These are phyloP conservation scores for Zygnema cylindricum DNA, from an alignment of 139 green algal species.

Conservation along the genomic window DNA sequence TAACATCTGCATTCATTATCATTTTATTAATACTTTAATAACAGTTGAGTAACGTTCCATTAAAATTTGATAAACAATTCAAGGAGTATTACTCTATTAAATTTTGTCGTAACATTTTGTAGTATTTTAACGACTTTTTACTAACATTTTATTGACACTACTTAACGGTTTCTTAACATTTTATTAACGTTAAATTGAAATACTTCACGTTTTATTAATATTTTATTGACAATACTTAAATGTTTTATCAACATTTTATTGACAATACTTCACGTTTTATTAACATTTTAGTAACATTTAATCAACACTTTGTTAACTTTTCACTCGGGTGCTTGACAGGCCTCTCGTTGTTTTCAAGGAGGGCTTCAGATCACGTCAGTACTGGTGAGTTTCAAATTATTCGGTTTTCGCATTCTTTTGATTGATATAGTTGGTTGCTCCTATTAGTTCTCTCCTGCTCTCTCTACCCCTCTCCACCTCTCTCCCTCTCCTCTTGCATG, in stretches of 20 bases:
- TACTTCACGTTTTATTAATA: not conserved
- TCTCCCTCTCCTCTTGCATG: no score
- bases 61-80: no score
- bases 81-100: no score
- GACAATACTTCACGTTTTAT: not conserved
- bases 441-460: no score
- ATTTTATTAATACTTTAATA: no score
- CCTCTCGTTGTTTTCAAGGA: constrained; percentile 20
- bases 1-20: no score
- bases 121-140: no score
- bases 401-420: no score
- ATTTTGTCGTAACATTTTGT: no score
- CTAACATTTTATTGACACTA: not conserved
- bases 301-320: not conserved
- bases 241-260: not conserved
- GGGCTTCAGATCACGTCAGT: not conserved
- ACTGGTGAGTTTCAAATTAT: constrained; percentile 34
- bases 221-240: not conserved
- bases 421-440: no score
- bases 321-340: not conserved
- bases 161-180: not conserved
- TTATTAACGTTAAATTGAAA: not conserved
- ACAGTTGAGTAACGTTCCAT: no score
- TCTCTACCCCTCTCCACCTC: no score
- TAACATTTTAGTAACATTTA: not conserved